phyloP scores from a whole-genome alignment of 306 rosid species.

The Prunus fruticosa region DNA sequence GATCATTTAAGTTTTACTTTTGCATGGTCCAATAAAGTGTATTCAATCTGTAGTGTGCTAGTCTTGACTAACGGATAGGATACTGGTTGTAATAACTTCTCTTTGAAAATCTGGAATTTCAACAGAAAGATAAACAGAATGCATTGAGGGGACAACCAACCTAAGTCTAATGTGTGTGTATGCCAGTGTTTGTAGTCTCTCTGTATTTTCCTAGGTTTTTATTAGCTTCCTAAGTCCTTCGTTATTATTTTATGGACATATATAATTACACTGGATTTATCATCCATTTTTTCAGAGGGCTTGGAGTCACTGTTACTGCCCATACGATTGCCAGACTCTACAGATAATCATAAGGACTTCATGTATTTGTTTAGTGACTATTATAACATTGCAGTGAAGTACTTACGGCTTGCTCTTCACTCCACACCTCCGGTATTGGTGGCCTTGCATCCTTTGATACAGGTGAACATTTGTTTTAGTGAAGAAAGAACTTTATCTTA shows the following conservation, averaged over 20 bases:
- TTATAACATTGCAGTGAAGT: slow-evolving; percentile 53
- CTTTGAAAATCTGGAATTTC: neutral
- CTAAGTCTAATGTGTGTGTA: neutral
- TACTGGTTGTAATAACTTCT: neutral
- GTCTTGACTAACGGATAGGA: neutral
- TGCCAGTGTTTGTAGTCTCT: neutral
- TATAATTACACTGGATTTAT: slow-evolving; percentile 19
- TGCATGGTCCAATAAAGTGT: neutral
- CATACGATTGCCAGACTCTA: slow-evolving; percentile 44
- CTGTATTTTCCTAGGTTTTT: neutral
- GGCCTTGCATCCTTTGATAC: slow-evolving; percentile 73
- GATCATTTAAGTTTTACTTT: neutral
- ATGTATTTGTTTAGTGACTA: slow-evolving; percentile 36
- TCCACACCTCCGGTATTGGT: slow-evolving; percentile 42
- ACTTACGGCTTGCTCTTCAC: slow-evolving; percentile 52
- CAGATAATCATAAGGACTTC: slow-evolving; percentile 39
- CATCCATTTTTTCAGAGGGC: slow-evolving; percentile 46
- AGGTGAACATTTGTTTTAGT: slow-evolving; percentile 41
- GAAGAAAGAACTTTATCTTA: neutral
- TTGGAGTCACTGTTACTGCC: slow-evolving; percentile 70
- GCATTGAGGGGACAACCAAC: neutral
- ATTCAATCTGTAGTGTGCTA: neutral
- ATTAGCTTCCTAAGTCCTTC: neutral
- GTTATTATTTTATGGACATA: neutral
- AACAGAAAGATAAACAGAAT: neutral